A percentile compares a stretch with the other conserved stretches of the same genome.
phyloP scores from a whole-genome alignment of 139 green algal species.

The Ettlia oleoabundans region DNA sequence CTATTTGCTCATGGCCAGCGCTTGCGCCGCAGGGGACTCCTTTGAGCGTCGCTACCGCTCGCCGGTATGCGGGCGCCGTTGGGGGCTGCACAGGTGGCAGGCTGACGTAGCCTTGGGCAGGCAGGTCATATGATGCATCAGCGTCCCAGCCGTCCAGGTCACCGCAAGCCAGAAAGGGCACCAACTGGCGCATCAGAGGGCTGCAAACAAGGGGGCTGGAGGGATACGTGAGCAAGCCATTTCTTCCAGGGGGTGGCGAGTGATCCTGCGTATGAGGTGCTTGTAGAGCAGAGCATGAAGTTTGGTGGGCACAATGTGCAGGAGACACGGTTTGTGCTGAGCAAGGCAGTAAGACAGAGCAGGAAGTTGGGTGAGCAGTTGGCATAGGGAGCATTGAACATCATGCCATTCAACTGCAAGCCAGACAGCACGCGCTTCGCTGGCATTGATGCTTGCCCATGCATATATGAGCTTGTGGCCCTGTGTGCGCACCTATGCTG shows the following conservation, averaged over 20 bases:
- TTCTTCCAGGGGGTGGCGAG: too few relatives aligned
- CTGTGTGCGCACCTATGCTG: constrained; percentile 38
- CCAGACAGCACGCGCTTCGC: neutral
- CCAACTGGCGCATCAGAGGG: constrained; percentile 43
- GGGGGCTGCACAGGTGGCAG: constrained; percentile 88
- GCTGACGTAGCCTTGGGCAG: constrained; percentile 47
- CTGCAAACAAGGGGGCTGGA: too few relatives aligned
- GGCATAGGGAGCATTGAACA: too few relatives aligned
- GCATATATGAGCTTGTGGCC: too few relatives aligned
- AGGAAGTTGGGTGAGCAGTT: too few relatives aligned
- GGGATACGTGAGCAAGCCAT: too few relatives aligned
- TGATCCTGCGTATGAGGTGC: too few relatives aligned
- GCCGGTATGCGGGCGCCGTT: constrained; percentile 86
- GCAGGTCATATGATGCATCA: constrained; percentile 87
- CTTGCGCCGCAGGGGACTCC: neutral
- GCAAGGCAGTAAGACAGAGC: too few relatives aligned
- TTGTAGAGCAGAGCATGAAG: too few relatives aligned
- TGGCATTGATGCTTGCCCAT: too few relatives aligned
- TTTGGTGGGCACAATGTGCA: too few relatives aligned
- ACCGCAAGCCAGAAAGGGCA: constrained; percentile 96
- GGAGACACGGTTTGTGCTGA: too few relatives aligned
- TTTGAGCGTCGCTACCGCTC: constrained; percentile 60
- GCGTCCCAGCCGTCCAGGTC: constrained; percentile 92
- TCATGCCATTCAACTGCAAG: neutral
- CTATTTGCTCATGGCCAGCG: neutral